Evolutionary conservation across 192 early-diverging fungal species (phyloP).

Genomic region (Geranomyces variabilis): DNA sequence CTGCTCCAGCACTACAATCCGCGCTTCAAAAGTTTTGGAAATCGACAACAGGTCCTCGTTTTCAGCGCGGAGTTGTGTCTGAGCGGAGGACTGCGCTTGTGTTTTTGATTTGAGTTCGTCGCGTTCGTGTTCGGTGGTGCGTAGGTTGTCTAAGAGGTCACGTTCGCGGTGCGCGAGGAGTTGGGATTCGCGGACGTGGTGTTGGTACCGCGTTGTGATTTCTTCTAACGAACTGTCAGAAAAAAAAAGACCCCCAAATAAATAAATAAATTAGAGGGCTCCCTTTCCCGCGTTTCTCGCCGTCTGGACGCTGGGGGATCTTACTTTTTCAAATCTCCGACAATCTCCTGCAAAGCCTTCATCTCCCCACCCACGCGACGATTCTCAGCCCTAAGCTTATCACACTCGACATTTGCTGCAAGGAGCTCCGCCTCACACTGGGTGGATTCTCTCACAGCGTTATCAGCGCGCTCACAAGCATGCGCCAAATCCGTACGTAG

Average conservation of each 20-base stretch:
- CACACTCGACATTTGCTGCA: conserved; percentile 20
- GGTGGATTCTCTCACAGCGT: conserved; percentile 30
- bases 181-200: conserved; percentile 41
- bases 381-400: conserved; percentile 29
- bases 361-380: not conserved
- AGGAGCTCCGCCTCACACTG: conserved; percentile 21
- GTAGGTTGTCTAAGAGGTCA: conserved; percentile 40
- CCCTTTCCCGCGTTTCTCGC: too few species aligned
- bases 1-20: conserved; percentile 27
- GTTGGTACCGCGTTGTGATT: conserved; percentile 45
- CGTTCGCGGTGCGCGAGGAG: conserved; percentile 38
- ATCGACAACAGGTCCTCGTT: conserved; percentile 23
- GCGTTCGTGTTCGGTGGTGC: conserved; percentile 37
- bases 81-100: conserved; percentile 12
- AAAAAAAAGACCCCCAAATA: too few species aligned
- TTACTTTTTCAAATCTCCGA: conserved; percentile 28
- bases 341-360: not conserved
- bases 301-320: too few species aligned
- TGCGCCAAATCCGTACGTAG: conserved; percentile 16
- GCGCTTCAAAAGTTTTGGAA: conserved; percentile 20
- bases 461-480: not conserved
- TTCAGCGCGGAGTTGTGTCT: conserved; percentile 22
- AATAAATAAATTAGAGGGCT: too few species aligned
- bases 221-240: conserved; percentile 40
- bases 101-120: conserved; percentile 34